phyloP scores from a whole-genome alignment of 2,329 filamentous ascomycete species.

The Penicillium polonicum region DNA sequence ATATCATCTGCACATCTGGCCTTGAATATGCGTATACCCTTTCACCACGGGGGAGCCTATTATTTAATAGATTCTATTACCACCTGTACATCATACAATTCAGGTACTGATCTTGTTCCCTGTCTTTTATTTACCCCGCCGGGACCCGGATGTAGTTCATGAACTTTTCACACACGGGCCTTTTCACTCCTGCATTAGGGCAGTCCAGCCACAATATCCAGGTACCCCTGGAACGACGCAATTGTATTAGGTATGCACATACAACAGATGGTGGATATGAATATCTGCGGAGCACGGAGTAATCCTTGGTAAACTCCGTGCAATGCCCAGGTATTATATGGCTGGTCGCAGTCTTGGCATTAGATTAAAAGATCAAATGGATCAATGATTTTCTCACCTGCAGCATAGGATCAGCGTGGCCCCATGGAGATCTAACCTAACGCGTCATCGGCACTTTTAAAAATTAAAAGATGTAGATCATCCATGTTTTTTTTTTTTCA shows the following conservation, averaged over 20 bases:
- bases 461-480: constrained; percentile 1
- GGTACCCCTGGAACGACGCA: not conserved
- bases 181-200: constrained; percentile 3
- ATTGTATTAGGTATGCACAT: not conserved
- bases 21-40: not conserved
- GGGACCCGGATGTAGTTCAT: not conserved
- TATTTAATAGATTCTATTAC: no score
- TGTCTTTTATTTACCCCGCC: not conserved
- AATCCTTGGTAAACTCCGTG: not conserved
- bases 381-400: not conserved
- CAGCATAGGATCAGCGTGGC: constrained; percentile 4
- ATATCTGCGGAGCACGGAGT: not conserved
- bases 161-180: not conserved
- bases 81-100: not conserved
- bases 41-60: not conserved
- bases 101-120: not conserved
- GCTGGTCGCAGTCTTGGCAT: not conserved
- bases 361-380: constrained; percentile 4
- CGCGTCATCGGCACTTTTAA: not conserved
- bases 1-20: not conserved
- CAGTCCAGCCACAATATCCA: not conserved
- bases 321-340: not conserved
- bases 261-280: not conserved
- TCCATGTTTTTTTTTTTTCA: not conserved
- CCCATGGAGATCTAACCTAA: constrained; percentile 3